Conservation (phyloP, 306 rosid genomes). For the Carpinus viminea region DNA sequence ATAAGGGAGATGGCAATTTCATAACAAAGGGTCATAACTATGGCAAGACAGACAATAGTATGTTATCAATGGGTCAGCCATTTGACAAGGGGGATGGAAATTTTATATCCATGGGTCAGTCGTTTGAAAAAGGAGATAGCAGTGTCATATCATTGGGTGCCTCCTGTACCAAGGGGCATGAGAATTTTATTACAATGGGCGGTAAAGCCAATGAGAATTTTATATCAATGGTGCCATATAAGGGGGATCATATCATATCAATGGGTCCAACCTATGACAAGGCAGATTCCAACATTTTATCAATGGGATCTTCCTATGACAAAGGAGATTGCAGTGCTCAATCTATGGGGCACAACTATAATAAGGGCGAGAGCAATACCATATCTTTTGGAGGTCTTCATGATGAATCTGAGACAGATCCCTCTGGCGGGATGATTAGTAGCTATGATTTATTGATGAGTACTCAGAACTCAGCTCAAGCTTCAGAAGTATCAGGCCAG, state of each 20-base stretch:
- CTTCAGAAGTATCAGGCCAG: conserved; percentile 49
- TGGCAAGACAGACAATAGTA: conserved; percentile 53
- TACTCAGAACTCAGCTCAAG: conserved; percentile 57
- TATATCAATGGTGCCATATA: conserved; percentile 58
- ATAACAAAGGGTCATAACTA: conserved; percentile 69
- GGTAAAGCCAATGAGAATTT: conserved; percentile 62
- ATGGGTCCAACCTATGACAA: conserved; percentile 61
- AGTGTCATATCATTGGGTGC: conserved; percentile 63
- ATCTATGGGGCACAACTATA: conserved; percentile 48
- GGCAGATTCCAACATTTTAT: conserved; percentile 49
- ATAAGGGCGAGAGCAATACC: conserved; percentile 57
- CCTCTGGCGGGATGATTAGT: conserved; percentile 65
- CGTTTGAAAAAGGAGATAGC: conserved; percentile 64
- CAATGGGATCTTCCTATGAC: conserved; percentile 51
- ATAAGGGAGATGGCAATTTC: conserved; percentile 68
- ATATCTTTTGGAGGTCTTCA: conserved; percentile 75
- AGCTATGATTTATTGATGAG: conserved; percentile 61
- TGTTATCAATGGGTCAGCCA: conserved; percentile 69
- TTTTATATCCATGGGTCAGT: conserved; percentile 77
- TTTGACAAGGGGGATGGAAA: conserved; percentile 62
- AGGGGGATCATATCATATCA: conserved; percentile 53
- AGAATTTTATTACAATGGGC: conserved; percentile 57
- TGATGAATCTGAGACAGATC: conserved; percentile 53
- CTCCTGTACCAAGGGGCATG: conserved; percentile 66
- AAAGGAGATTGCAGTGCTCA: conserved; percentile 56